Base-by-base conservation (phyloP, 225 moss, liverwort and hornwort species). In the Neckera pumila region DNA sequence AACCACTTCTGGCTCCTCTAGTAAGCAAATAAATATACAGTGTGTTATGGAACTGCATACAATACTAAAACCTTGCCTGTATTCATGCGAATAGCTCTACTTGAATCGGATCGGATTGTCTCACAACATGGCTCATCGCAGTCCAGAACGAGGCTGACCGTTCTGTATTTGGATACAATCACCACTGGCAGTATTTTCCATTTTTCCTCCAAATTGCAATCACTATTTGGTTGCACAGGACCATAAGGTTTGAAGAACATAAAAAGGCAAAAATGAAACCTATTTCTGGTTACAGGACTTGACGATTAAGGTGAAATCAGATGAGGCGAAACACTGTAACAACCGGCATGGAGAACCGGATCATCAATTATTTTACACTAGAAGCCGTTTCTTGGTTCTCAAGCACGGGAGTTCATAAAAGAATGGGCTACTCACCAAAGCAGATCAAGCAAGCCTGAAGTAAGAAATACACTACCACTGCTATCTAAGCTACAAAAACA, bases 401-500 rank as follows among this genome's bases (percentile, higher is more conserved):
- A 93, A 93, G 90, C 82, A 91, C 93, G 89, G 91, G 90, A 89
- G 91, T 91, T 91, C 83, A 92, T 92, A 86, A 92, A 94, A 87
- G 92, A 94, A 94, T 92, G 91, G 86, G 90, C 87, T 80, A 90
- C 90, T 89, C 91, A 92, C 86, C 92, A 86, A 87, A 83, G 83
- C 85, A 90, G 85, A 90, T 47, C 84, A 85, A 85, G 86, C 61
- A 91, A 92, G 83, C 89, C 90, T 91, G 79, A 87, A 85, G 87
- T 79, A 87, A 88, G 64, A 76, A 84, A 64, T 85, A 90, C 87
- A 86, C 71, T 86, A 92, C 59, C 71, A 38, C 71, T 79, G 53
- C 72, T 33, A 86, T n/a, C 90, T 94, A 94, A 34, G 96, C 96
- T 94, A 98, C 94, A 73, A 98, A 96, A 67, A 98, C 95, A 67